Base-by-base conservation (phyloP, 805 yeast species). In the Kregervanrija pseudodelftensis region DNA sequence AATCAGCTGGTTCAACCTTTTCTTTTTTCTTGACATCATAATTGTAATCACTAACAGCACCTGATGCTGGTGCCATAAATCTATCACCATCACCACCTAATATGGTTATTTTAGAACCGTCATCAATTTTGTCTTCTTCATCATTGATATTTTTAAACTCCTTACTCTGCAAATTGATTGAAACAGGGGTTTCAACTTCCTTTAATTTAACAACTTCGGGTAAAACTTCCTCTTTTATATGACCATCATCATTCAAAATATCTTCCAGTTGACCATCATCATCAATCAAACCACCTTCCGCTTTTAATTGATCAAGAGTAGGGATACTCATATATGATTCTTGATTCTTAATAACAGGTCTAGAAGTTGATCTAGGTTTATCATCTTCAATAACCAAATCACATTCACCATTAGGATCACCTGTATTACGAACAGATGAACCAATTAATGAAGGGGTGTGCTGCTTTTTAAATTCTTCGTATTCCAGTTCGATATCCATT, bases 241-340 rank as follows among this genome's bases (percentile, higher is more conserved):
- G 68, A 1, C 85, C 86, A 39, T 68, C 66, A 11, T 68, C 67
- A 52, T 79, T 83, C 54, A 80, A 60, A 40, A 76, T 66, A 15
- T 66, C 61, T 22, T 72, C 80, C 52, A 79, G 71, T 49, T 70
- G 74, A 51, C 72, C 80, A 48, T 72, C 77, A 49, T 75, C 81
- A 44, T 78, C 83, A 49, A 78, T 58, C 7, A 80, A 61, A 3
- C 82, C 82, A 35, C 81, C 76, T 38, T 77, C 75, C 8, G 59
- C 64, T 14, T 53, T 59, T 30, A 68, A 54, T 14, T 70, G 68
- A 17, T 56, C 66, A 17, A 69, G 58, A 2, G 66, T 53, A n/a
- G 36, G 33, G 4, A 56, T 48, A 22, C 54, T 54, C 10, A 50
- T 54, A 15, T 54, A 52, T 12, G 66, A 65, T 28, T 58, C 61